These are phyloP conservation scores for Schizosaccharomyces pombe DNA, from an alignment of 805 yeast species.

Conservation along the genomic window DNA sequence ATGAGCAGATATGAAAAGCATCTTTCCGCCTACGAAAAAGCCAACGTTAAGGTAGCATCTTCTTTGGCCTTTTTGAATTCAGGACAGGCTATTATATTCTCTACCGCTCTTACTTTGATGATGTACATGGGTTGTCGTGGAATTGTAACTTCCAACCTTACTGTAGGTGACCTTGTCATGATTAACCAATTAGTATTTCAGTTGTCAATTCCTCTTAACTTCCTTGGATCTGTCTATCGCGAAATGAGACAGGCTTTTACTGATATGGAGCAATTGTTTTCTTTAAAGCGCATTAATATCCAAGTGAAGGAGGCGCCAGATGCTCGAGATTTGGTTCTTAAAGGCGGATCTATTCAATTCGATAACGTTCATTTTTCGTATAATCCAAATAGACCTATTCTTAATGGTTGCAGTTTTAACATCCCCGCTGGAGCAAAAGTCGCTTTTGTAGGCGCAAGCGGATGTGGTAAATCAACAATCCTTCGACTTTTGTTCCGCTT, in stretches of 20 bases:
- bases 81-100: slow-evolving; percentile 59
- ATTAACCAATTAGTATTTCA: slow-evolving; percentile 93
- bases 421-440: slow-evolving; percentile 65
- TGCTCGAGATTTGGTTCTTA: slow-evolving; percentile 37
- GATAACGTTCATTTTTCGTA: slow-evolving; percentile 43
- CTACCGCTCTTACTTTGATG: slow-evolving; percentile 80
- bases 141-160: slow-evolving; percentile 54
- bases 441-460: slow-evolving; percentile 87
- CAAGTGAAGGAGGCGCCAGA: slow-evolving; percentile 35
- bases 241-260: slow-evolving; percentile 78
- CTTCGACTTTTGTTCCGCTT: slow-evolving; percentile 56
- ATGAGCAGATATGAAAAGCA: slow-evolving; percentile 59
- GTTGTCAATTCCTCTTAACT: slow-evolving; percentile 79
- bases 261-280: slow-evolving; percentile 89
- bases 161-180: slow-evolving; percentile 85
- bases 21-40: slow-evolving; percentile 45
- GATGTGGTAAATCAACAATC: slow-evolving; percentile 82
- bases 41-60: slow-evolving; percentile 49
- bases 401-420: slow-evolving; percentile 31
- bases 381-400: slow-evolving; percentile 33
- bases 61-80: slow-evolving; percentile 51
- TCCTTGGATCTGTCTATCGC: slow-evolving; percentile 83
- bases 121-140: slow-evolving; percentile 87
- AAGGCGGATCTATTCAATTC: slow-evolving; percentile 22
- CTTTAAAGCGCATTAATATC: slow-evolving; percentile 53